Conservation (phyloP, 352 stramenopile species). For the Globisporangium mamillatum region DNA sequence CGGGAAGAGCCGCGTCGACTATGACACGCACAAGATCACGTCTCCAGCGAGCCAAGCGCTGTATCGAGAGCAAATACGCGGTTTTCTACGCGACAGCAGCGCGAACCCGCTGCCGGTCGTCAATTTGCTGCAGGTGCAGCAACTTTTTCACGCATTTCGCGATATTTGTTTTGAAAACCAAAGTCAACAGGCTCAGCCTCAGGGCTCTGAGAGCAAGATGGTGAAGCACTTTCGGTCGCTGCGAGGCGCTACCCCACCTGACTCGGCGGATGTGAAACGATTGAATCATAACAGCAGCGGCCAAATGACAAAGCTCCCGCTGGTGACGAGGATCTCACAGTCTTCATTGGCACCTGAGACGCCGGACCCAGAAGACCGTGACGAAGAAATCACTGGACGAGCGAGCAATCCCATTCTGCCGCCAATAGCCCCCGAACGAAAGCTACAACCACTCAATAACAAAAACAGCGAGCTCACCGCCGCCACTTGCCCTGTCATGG, state of each 20-base stretch:
- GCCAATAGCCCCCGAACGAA: conserved; percentile 5
- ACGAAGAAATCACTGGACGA: not conserved
- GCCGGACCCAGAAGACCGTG: not conserved
- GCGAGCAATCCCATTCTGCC: not conserved
- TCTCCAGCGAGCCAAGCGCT: conserved; percentile 16
- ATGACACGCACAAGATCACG: conserved; percentile 23
- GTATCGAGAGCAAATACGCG: conserved; percentile 25
- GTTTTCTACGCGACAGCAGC: conserved; percentile 36
- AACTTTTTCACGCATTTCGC: conserved; percentile 46
- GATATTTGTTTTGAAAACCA: conserved; percentile 34
- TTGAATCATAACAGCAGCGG: not conserved
- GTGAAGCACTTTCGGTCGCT: conserved; percentile 52
- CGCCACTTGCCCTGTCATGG: conserved; percentile 10
- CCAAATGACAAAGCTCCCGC: not conserved
- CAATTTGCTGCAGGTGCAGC: conserved; percentile 45
- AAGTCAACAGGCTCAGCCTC: not conserved
- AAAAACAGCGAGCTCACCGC: conserved; percentile 12
- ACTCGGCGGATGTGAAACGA: not conserved
- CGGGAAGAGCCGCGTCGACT: conserved; percentile 32
- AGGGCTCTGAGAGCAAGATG: conserved; percentile 39
- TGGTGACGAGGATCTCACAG: not conserved
- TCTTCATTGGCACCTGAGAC: conserved; percentile 2
- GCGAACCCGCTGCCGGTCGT: conserved; percentile 26
- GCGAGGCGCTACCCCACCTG: conserved; percentile 22
- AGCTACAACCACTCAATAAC: conserved; percentile 14